Base-by-base conservation (phyloP, 2,329 filamentous ascomycete species). In the Stagonosporopsis cucurbitacearum region DNA sequence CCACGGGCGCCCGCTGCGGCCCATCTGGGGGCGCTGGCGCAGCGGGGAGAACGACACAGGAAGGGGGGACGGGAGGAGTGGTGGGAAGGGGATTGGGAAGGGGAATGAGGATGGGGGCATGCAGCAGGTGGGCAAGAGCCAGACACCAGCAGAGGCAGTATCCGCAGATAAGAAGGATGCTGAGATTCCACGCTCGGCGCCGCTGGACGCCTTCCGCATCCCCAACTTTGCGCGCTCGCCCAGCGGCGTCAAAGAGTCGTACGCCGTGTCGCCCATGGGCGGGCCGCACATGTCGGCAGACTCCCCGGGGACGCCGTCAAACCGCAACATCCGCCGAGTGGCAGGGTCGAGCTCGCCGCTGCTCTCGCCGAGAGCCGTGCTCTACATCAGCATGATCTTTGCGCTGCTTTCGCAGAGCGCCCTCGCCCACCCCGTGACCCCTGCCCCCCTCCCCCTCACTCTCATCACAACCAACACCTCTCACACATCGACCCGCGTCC, bases 321-420 rank as follows among this genome's bases (percentile, higher is more conserved):
- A 66, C 43, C 70, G 68, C 28, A 66, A 66, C 30, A 59, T 77
- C 19, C 65, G 64, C 32, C 71, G 75, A 22, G 64, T 74, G 15
- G 68, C 64, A 6, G 66, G 73, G 8, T 78, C 77, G 5, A 75
- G 72, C 19, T 76, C 80, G 25, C 77, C 78, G 4, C 77, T 78
- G 42, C 75, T 78, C 69, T 68, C 79, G 0, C 79, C 80, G 2
- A 74, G 77, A 48, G 80, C 80, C 1, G 59, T 81, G 26, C 69
- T 82, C 15, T 77, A 81, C 66, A 68, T 81, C 30, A 75, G 78
- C 20, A 77, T 80, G 53, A 57, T 81, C 32, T 70, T 81, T 37
- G 78, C 79, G 20, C 64, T 81, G 19, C 70, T 76, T 70, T 9
- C 58, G 54, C 68, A 58, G 75, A 64, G 60, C 58, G 60, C 57